These are phyloP conservation scores for Coemansia biformis DNA, from an alignment of 192 early-diverging fungal genomes.

Conservation along the genomic window DNA sequence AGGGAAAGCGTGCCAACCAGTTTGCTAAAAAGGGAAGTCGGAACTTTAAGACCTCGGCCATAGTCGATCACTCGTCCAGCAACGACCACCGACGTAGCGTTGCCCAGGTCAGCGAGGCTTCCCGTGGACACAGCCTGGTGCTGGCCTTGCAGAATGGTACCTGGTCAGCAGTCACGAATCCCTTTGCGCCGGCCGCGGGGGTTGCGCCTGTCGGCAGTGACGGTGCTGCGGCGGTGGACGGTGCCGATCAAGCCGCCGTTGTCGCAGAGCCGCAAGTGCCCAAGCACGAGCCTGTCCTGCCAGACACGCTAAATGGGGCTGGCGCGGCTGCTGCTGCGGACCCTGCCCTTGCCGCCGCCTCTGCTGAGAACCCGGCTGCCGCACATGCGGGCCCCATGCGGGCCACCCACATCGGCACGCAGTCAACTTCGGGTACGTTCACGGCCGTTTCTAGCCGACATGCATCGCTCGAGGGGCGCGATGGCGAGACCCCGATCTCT, in stretches of 20 bases:
- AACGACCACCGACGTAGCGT: slow-evolving; percentile 43
- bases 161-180: slow-evolving; percentile 15
- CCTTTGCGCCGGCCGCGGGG: not conserved
- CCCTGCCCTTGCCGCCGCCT: slow-evolving; percentile 1
- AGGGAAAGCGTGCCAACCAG: slow-evolving; percentile 35
- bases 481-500: not conserved
- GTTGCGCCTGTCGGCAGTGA: too few relatives aligned
- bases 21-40: slow-evolving; percentile 45
- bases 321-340: not conserved
- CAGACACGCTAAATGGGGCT: not conserved
- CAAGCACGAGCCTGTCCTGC: too few relatives aligned
- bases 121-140: slow-evolving; percentile 1
- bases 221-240: too few relatives aligned
- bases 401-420: slow-evolving; percentile 10
- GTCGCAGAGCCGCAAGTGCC: too few relatives aligned
- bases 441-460: slow-evolving; percentile 22
- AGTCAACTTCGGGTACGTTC: slow-evolving; percentile 23
- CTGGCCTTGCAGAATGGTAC: slow-evolving; percentile 15
- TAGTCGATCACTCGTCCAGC: slow-evolving; percentile 42
- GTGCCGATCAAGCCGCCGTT: too few relatives aligned
- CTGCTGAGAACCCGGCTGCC: slow-evolving; percentile 1
- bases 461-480: slow-evolving; percentile 12
- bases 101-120: slow-evolving; percentile 9
- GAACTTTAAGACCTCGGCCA: slow-evolving; percentile 47
- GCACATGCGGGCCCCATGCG: slow-evolving; percentile 10